Evolutionary conservation across 2,329 filamentous ascomycete species (phyloP).

Genomic region (Ceratocystis cacaofunesta): DNA sequence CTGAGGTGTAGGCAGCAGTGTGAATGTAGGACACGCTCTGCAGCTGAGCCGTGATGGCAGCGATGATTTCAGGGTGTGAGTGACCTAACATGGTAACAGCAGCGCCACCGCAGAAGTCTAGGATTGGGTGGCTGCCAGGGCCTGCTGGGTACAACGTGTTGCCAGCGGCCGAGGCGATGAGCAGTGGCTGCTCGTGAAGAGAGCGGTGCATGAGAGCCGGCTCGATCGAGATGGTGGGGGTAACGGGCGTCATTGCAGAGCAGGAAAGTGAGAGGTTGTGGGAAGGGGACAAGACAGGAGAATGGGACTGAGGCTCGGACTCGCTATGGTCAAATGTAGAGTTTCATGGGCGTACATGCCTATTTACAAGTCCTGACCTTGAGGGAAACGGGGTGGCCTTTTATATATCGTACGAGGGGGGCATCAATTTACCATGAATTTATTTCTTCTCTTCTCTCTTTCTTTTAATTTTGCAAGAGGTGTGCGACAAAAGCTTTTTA

Average conservation of each 20-base stretch:
- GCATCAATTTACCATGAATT: neutral
- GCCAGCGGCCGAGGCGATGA: neutral
- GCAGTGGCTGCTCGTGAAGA: neutral
- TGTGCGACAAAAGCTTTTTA: neutral
- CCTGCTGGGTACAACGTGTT: neutral
- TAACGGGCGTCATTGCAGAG: neutral
- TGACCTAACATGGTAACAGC: slow-evolving; percentile 52
- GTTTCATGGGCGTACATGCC: neutral
- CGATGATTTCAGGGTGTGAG: slow-evolving; percentile 38
- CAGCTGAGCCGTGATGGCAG: slow-evolving; percentile 41
- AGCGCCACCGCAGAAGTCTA: slow-evolving; percentile 55
- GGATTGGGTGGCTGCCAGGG: slow-evolving; percentile 25
- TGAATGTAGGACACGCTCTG: slow-evolving; percentile 25
- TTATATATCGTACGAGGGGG: slow-evolving; percentile 1
- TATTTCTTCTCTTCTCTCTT: too few species aligned
- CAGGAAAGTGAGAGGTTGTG: neutral
- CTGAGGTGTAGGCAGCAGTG: slow-evolving; percentile 21
- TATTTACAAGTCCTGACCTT: neutral
- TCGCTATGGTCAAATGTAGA: neutral
- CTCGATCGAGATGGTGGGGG: neutral
- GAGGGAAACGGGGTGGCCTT: neutral
- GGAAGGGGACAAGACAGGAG: neutral
- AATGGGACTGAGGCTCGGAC: neutral
- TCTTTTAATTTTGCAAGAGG: neutral
- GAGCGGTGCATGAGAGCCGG: slow-evolving; percentile 7